phyloP scores from a whole-genome alignment of 106 monocot genomes.

The Dendrobium chrysotoxum region DNA sequence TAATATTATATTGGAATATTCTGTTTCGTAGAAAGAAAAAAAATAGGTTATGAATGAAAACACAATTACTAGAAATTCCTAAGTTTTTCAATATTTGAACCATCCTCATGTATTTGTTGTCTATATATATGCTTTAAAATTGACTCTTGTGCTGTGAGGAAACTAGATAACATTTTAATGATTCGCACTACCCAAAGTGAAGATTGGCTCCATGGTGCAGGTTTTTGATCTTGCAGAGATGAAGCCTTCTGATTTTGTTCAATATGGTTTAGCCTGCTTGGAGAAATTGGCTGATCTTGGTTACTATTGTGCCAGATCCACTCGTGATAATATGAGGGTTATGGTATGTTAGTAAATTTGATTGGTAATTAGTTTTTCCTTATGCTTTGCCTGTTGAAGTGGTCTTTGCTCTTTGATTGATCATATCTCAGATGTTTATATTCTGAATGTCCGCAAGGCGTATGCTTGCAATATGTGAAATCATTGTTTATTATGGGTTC shows the following conservation, averaged over 20 bases:
- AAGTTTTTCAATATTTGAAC: neutral
- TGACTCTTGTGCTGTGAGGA: neutral
- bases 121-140: neutral
- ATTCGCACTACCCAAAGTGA: neutral
- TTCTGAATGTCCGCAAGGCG: neutral
- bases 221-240: conserved; percentile 78
- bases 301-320: conserved; percentile 50
- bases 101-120: neutral
- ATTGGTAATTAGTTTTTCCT: neutral
- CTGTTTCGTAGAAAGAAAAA: neutral
- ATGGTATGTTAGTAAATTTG: conserved; percentile 45
- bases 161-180: neutral
- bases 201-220: conserved; percentile 26
- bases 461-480: neutral
- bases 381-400: conserved; percentile 1
- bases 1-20: too few relatives aligned
- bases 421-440: neutral
- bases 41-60: neutral
- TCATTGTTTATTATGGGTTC: neutral
- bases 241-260: conserved; percentile 76
- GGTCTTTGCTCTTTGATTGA: neutral
- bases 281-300: conserved; percentile 79
- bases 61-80: neutral
- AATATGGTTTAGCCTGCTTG: conserved; percentile 71
- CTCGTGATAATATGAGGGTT: conserved; percentile 73